A percentile compares a stretch with the other conserved stretches of the same genome.
Evolutionary conservation across 2,329 filamentous ascomycete genomes (phyloP).

Genomic region (Colletotrichum echinochloae): DNA sequence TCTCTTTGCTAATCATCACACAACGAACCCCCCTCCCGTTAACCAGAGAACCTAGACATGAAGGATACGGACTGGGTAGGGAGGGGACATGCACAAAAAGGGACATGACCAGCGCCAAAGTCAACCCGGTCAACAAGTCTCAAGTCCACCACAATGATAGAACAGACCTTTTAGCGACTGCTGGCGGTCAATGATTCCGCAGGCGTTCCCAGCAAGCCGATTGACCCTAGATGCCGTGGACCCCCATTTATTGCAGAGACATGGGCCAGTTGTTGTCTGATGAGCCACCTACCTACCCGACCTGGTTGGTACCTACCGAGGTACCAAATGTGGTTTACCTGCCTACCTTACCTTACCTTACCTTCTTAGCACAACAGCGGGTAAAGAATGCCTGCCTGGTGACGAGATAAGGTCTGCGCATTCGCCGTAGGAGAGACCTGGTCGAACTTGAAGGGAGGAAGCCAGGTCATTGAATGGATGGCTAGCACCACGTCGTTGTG

Average conservation of each 20-base stretch:
- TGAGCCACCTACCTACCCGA: not conserved
- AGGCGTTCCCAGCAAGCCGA: constrained; percentile 18
- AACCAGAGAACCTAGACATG: not conserved
- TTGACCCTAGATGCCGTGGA: not conserved
- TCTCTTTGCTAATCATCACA: constrained; percentile 13
- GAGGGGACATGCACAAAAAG: not conserved
- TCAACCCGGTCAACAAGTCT: constrained; percentile 25
- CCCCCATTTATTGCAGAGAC: constrained; percentile 15
- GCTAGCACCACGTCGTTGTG: not conserved
- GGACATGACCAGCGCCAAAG: constrained; percentile 18
- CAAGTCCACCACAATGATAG: constrained; percentile 11
- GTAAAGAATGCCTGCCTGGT: not conserved
- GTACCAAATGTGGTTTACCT: too few species aligned
- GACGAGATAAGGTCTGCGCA: not conserved
- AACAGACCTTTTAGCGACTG: constrained; percentile 26
- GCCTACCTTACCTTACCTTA: not conserved
- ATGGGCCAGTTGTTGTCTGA: not conserved
- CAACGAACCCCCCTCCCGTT: constrained; percentile 22
- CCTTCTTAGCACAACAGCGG: not conserved
- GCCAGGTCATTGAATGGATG: not conserved
- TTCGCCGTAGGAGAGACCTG: not conserved
- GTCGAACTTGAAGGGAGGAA: not conserved
- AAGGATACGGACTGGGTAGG: not conserved
- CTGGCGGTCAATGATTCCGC: not conserved
- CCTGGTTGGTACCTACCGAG: too few species aligned